Evolutionary conservation across 1,284 basidiomycete species (phyloP), one percentile per base, ranked within the genome.

Genomic region (Amylostereum areolatum): DNA sequence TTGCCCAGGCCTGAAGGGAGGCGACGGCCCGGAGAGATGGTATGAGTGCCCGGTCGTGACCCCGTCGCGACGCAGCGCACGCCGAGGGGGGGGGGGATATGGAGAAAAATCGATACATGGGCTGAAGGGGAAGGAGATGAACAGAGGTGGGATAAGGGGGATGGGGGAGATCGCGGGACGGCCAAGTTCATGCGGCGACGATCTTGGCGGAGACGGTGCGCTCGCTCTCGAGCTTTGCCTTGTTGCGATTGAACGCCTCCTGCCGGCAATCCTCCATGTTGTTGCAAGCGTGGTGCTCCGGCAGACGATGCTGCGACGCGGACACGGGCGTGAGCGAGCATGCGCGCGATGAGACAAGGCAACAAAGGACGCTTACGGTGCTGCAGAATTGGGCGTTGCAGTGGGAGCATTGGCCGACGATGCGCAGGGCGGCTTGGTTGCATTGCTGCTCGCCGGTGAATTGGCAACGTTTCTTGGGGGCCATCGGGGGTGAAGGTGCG

Each of bases 161-260:
- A 39, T 28, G 27, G 43, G 28, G 7, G 33, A 45, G 25, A 37
- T 32, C 46, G 46, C 40, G 43, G 51, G 45, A 36, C 43, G 50
- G 37, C 49, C 48, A 18, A 18, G 18, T 18, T 74, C 72, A 91
- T 65, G 84, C 85, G 46, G 80, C 83, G 51, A 84, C 81, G 77
- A 92, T 83, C 82, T 92, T 92, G 61, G 83, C 73, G 34, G 84
- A 83, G 32, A 89, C 83, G n/a, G 89, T 92, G 66, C 85, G 80
- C 69, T 92, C 89, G 57, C 81, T 81, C 74, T 91, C 89, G 52
- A 92, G 72, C 72, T 89, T 89, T 49, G 73, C 76, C 79, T 92
- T 91, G 74, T 92, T 92, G 62, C 80, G 77, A 59, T 90, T 81
- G 63, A 91, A 92, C 10, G 90, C 89, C 65, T 89, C 84, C 65